Conservation (phyloP, 2,329 filamentous ascomycete genomes). For the Zymoseptoria brevis region DNA sequence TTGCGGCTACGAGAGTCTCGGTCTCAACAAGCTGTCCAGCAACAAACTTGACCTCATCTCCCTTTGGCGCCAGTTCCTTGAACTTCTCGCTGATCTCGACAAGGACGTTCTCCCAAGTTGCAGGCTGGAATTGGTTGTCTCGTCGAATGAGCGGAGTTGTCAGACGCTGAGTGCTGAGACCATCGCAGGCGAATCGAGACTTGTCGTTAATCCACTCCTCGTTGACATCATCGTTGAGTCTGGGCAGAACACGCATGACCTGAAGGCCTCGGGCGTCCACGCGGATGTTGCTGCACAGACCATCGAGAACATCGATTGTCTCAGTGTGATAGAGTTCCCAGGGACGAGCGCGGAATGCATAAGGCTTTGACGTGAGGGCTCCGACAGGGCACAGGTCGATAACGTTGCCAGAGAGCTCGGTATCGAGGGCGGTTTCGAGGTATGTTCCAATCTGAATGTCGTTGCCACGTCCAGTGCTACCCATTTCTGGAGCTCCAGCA, state of each 20-base stretch:
- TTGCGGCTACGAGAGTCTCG: constrained; percentile 90
- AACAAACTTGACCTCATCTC: constrained; percentile 92
- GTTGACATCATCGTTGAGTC: constrained; percentile 95
- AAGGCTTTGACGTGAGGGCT: constrained; percentile 92
- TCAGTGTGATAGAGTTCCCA: constrained; percentile 98
- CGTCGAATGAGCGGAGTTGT: constrained; percentile 85
- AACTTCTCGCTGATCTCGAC: constrained; percentile 77
- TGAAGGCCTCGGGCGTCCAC: constrained; percentile 89
- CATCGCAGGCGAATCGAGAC: constrained; percentile 91
- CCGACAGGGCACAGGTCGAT: constrained; percentile 98
- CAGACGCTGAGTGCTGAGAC: constrained; percentile 88
- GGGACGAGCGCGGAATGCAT: constrained; percentile 90
- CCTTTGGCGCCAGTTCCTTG: constrained; percentile 70
- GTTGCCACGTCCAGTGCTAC: constrained; percentile 90
- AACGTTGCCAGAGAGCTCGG: constrained; percentile 92
- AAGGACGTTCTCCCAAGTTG: constrained; percentile 91
- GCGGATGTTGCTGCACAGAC: constrained; percentile 85
- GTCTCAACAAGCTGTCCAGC: constrained; percentile 86
- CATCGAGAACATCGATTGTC: constrained; percentile 89
- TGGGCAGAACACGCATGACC: constrained; percentile 88
- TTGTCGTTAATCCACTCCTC: constrained; percentile 99
- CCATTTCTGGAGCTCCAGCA: constrained; percentile 89
- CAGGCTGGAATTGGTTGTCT: constrained; percentile 84
- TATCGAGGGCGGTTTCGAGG: constrained; percentile 85
- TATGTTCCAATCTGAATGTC: constrained; percentile 98